A percentile compares a stretch with the other conserved stretches of the same genome.
phyloP scores from a whole-genome alignment of 495 filamentous ascomycete species.

The Xanthoparmelia taractica region DNA sequence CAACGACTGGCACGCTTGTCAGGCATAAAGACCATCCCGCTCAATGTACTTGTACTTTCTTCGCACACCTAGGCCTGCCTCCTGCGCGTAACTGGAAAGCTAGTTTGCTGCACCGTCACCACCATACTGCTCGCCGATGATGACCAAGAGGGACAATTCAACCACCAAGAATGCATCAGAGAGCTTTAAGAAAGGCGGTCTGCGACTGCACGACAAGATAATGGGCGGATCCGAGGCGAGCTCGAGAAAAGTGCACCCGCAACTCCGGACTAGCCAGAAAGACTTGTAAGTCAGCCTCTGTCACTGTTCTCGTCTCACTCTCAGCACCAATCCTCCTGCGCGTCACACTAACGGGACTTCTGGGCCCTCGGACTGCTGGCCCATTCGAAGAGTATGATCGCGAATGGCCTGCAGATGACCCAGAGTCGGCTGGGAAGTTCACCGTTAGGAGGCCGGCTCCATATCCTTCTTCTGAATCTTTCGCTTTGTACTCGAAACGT shows the following conservation, averaged over 20 bases:
- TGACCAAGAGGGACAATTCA: slow-evolving; percentile 23
- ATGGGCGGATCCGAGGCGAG: slow-evolving; percentile 30
- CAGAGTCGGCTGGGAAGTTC: background rate
- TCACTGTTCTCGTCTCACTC: background rate
- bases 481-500: background rate
- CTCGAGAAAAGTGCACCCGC: slow-evolving; percentile 18
- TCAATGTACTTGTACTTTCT: slow-evolving; percentile 15
- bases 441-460: background rate
- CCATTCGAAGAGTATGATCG: background rate
- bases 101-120: slow-evolving; percentile 13
- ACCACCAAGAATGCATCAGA: slow-evolving; percentile 37
- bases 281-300: slow-evolving; percentile 34
- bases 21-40: slow-evolving; percentile 20
- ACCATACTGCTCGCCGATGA: slow-evolving; percentile 10
- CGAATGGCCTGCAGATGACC: background rate
- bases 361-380: background rate
- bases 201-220: slow-evolving; percentile 41
- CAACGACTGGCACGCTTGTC: slow-evolving; percentile 19
- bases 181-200: slow-evolving; percentile 39
- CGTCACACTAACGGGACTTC: background rate
- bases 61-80: slow-evolving; percentile 10
- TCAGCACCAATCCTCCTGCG: background rate
- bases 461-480: background rate
- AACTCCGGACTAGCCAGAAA: slow-evolving; percentile 27
- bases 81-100: slow-evolving; percentile 4